Evolutionary conservation across 2,329 filamentous ascomycete genomes (phyloP), one percentile per base, ranked within the genome.

Genomic region (Uncinocarpus reesii): DNA sequence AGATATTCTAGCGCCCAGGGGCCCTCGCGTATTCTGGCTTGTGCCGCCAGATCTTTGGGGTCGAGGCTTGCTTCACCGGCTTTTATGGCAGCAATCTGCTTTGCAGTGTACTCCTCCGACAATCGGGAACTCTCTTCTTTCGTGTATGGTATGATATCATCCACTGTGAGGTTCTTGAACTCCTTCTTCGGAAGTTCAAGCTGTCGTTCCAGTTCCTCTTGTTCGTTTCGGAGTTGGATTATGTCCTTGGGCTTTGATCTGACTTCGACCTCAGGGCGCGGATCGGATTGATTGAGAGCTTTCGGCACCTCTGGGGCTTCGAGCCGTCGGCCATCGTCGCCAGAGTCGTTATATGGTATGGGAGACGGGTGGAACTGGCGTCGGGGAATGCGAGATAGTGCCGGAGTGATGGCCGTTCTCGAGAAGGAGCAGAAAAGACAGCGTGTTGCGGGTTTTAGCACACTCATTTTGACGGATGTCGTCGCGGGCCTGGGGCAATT

Each of bases 71-170:
- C 71, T 68, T 95, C 89, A 58, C 83, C 88, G 41, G 84, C 84
- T 67, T 84, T 75, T 62, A 96, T 80, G 49, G 88, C 86, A 48
- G 79, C 80, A 57, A 93, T 74, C 70, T 96, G 90, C 63, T 83
- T 79, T 13, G 81, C 75, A 0, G 86, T 85, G 72, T 95, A 96
- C 57, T 77, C 77, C 60, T 78, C 69, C 50, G 68, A 67, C 50
- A 95, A 73, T 16, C 68, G 60, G 51, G 74, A 73, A 60, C 79
- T 77, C 61, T 92, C 81, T 54, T 80, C 74, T 34, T 74, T 67
- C 11, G 79, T 80, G 69, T 88, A 92, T 11, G 77, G 71, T 53
- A 79, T 74, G 54, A 64, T 62, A 41, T 66, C 52, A 16, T 57
- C 53, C 6, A 54, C 58, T 49, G 58, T 61, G 46, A 59, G 46